Evolutionary conservation across 345 rosid genomes (phyloP), one percentile per base, ranked within the genome.

Genomic region (Bruguiera gymnorhiza): DNA sequence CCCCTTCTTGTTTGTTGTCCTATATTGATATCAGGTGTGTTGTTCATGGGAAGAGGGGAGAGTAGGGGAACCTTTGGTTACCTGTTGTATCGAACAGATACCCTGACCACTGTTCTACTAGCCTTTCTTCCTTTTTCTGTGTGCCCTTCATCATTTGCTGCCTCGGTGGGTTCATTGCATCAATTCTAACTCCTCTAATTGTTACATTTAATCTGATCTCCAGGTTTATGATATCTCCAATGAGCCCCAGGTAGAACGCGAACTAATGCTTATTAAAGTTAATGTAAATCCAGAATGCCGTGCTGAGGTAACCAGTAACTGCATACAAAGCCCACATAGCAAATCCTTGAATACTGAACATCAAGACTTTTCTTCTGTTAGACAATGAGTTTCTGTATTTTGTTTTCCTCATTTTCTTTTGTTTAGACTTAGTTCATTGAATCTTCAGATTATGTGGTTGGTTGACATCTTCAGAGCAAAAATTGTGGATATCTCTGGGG

Each of bases 211-310:
- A 51, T 48, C 20, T 23, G 29, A 62, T 65, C 72, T 60, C 21
- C 79, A 92, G 97, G 99, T 92, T 66, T 97, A 92, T 53, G 99
- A 92, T 82, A 69, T 95, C 72, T 95, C 99, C 46, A 84, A 29
- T 65, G 99, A 92, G 76, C 89, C 99, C 13, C 99, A 89, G 51
- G 96, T 95, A 58, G 99, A 93, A 75, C 95, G 98, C 56, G 98
- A 93, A 68, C 71, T 93, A 63, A 90, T 93, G 97, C 98, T 93
- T 73, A 80, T 93, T 51, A 93, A 93, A 80, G 83, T 95, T 67
- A 78, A 85, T 60, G 87, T 89, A 2, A 80, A 85, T 75, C 88
- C 89, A n/a, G 78, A 68, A 59, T 69, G 62, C 60, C 86, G 85
- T 59, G 82, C 89, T 61, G 91, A 95, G 97, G 98, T 54, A 48